Conservation (phyloP, 2,329 filamentous ascomycete species). For the Lecanicillium sp. region DNA sequence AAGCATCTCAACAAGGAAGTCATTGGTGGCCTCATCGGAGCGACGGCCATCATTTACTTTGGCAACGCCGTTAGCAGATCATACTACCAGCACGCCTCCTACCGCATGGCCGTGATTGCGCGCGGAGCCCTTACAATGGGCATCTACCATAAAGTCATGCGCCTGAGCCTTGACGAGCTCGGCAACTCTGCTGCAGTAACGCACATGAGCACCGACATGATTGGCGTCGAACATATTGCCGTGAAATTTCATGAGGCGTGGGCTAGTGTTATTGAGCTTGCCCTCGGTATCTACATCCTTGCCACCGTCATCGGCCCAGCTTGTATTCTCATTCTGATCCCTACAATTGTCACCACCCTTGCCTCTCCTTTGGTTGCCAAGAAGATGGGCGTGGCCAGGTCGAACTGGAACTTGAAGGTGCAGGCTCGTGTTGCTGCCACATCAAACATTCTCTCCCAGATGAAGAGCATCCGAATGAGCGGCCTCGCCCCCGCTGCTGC, state of each 20-base stretch:
- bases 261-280: slow-evolving; percentile 1
- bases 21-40: slow-evolving; percentile 1
- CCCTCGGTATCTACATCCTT: neutral
- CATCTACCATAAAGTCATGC: slow-evolving; percentile 3
- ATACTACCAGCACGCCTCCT: neutral
- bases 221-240: neutral
- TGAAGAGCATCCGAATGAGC: slow-evolving; percentile 3
- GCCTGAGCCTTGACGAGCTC: neutral
- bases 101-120: neutral
- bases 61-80: slow-evolving; percentile 3
- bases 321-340: neutral
- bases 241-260: slow-evolving; percentile 1
- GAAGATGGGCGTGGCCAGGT: neutral
- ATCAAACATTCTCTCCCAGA: slow-evolving; percentile 4
- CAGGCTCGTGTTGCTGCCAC: slow-evolving; percentile 1
- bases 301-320: neutral
- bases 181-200: slow-evolving; percentile 1
- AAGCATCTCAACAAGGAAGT: neutral
- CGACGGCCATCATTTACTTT: slow-evolving; percentile 1
- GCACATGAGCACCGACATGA: slow-evolving; percentile 1
- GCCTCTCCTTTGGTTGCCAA: neutral
- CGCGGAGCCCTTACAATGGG: neutral
- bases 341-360: slow-evolving; percentile 1
- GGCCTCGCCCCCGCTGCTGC: neutral
- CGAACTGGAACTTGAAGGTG: slow-evolving; percentile 4